Conservation (phyloP, 2,329 filamentous ascomycete genomes). For the Aspergillus ochraceus region DNA sequence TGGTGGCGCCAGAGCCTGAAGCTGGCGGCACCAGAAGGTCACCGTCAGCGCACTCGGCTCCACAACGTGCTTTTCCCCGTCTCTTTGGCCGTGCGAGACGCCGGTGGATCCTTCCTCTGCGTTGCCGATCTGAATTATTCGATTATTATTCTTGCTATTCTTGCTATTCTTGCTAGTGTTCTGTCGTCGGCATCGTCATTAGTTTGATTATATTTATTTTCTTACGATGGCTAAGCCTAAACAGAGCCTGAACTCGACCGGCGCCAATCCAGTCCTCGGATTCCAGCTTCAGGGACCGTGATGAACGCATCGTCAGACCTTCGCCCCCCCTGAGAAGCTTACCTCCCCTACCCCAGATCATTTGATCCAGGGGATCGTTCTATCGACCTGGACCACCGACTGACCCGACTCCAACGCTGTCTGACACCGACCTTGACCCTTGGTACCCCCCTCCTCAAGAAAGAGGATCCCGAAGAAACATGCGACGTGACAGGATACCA, state of each 20-base stretch:
- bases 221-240: not conserved
- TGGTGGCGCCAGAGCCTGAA: conserved; percentile 21
- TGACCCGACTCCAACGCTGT: not conserved
- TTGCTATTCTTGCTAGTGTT: not conserved
- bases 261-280: not conserved
- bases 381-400: not conserved
- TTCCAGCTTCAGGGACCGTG: not conserved
- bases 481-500: not conserved
- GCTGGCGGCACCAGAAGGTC: conserved; percentile 35
- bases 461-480: not conserved
- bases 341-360: conserved; percentile 14
- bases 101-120: conserved; percentile 27
- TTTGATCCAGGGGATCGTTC: not conserved
- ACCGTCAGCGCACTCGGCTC: conserved; percentile 31
- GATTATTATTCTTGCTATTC: conserved; percentile 2
- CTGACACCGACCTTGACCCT: not conserved
- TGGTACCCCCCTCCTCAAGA: not conserved
- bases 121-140: conserved; percentile 31
- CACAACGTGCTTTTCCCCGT: conserved; percentile 35
- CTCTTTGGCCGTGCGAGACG: conserved; percentile 25
- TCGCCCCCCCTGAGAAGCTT: conserved; percentile 11
- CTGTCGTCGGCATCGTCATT: conserved; percentile 4
- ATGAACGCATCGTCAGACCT: conserved; percentile 4
- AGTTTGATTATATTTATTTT: not conserved
- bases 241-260: not conserved